Evolutionary conservation across 2,329 filamentous ascomycete genomes (phyloP).

Genomic region (Xylariaceae sp.): DNA sequence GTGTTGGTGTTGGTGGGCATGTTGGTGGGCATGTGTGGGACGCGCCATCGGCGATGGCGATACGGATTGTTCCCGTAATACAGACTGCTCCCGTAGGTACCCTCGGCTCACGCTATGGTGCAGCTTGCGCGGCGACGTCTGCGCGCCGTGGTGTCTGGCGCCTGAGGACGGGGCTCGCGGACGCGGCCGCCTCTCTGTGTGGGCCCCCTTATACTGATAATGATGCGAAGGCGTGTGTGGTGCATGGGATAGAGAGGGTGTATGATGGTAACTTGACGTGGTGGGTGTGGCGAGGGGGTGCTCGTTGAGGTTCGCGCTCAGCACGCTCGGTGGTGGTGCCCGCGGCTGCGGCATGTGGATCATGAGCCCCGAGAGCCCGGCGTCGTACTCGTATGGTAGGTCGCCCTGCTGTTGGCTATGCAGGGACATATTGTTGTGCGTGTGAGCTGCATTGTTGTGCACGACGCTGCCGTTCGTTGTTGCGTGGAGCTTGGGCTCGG

Average conservation of each 20-base stretch:
- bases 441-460: constrained; percentile 43
- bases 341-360: constrained; percentile 61
- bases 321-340: constrained; percentile 45
- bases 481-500: constrained; percentile 1
- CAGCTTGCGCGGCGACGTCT: constrained; percentile 52
- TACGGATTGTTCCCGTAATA: constrained; percentile 40
- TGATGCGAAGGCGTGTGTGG: constrained; percentile 31
- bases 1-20: neutral
- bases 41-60: constrained; percentile 48
- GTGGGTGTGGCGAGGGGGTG: neutral
- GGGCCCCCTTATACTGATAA: constrained; percentile 23
- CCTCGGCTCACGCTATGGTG: constrained; percentile 41
- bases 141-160: constrained; percentile 53
- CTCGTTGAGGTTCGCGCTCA: constrained; percentile 43
- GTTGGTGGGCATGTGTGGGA: neutral
- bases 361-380: constrained; percentile 54
- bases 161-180: constrained; percentile 62
- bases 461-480: neutral
- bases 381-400: constrained; percentile 49
- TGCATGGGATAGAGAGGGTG: constrained; percentile 12
- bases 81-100: constrained; percentile 38
- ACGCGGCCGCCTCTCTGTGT: constrained; percentile 51
- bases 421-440: constrained; percentile 50
- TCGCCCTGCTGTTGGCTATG: constrained; percentile 48
- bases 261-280: constrained; percentile 1